A percentile compares a stretch with the other conserved stretches of the same genome.
Evolutionary conservation across 2,329 filamentous ascomycete genomes (phyloP).

Genomic region (Ophiocordyceps camponoti-saundersi): DNA sequence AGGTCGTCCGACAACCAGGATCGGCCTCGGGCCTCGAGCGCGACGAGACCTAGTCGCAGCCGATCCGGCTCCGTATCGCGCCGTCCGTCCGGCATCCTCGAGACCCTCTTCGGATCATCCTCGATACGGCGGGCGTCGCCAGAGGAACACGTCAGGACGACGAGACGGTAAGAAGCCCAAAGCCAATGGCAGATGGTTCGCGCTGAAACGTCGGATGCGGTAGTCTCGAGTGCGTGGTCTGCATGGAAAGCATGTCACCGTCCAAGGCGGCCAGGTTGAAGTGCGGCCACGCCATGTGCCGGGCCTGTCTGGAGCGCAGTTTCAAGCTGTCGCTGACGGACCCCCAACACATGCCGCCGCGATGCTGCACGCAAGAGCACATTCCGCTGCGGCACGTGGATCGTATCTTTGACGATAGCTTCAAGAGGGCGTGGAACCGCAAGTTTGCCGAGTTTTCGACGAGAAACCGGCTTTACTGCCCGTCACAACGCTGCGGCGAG

Average conservation of each 20-base stretch:
- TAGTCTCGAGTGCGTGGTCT: constrained; percentile 57
- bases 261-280: constrained; percentile 52
- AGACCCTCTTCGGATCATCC: constrained; percentile 10
- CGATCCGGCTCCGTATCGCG: constrained; percentile 5
- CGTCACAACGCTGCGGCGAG: constrained; percentile 52
- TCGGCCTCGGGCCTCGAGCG: constrained; percentile 4
- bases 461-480: constrained; percentile 63
- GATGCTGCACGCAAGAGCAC: constrained; percentile 56
- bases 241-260: constrained; percentile 48
- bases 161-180: not conserved
- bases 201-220: not conserved
- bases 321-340: constrained; percentile 65
- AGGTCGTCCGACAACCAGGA: constrained; percentile 6
- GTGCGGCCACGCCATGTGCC: constrained; percentile 72
- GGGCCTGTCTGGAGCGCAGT: constrained; percentile 53
- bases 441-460: constrained; percentile 65
- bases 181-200: not conserved
- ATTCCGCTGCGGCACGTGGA: constrained; percentile 68
- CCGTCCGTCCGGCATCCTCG: constrained; percentile 9
- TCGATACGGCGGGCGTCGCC: constrained; percentile 10
- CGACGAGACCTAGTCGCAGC: constrained; percentile 5
- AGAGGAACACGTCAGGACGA: constrained; percentile 7
- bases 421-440: constrained; percentile 66
- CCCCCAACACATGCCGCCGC: constrained; percentile 68
- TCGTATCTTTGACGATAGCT: constrained; percentile 51